phyloP scores from a whole-genome alignment of 169 alveolate species.

The Babesia gibsoni region DNA sequence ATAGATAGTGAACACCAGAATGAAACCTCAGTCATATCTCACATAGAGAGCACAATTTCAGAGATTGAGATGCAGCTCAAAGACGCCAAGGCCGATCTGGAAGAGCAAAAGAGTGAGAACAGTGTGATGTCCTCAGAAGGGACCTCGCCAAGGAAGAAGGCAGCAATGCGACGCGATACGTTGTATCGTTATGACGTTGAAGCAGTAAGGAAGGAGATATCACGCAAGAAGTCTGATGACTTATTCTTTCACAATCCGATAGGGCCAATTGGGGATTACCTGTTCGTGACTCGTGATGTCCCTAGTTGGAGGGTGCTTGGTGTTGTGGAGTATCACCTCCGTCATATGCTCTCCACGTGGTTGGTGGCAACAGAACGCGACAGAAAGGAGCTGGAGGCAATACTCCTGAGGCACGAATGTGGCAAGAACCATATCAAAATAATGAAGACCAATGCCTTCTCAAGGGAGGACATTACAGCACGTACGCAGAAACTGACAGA shows the following conservation, averaged over 20 bases:
- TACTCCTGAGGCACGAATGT: conserved; percentile 48
- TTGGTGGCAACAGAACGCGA: conserved; percentile 60
- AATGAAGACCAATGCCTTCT: conserved; percentile 49
- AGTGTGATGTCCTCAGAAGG: background rate
- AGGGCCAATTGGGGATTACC: conserved; percentile 67
- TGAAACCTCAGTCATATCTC: background rate
- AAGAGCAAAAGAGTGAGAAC: conserved; percentile 52
- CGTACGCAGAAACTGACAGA: background rate
- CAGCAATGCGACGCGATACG: background rate
- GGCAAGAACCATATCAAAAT: conserved; percentile 21
- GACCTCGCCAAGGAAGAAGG: background rate
- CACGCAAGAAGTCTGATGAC: conserved; percentile 1
- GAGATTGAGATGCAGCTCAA: conserved; percentile 43
- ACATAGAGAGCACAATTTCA: conserved; percentile 5
- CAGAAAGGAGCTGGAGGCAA: conserved; percentile 30
- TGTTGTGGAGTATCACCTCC: conserved; percentile 56
- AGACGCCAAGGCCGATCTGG: conserved; percentile 25
- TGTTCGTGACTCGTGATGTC: conserved; percentile 33
- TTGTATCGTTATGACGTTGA: conserved; percentile 45
- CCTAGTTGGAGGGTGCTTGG: conserved; percentile 54
- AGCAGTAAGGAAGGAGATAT: conserved; percentile 31
- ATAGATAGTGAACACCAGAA: conserved; percentile 13
- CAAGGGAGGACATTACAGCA: conserved; percentile 8
- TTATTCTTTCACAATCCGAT: conserved; percentile 43
- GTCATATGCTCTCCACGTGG: conserved; percentile 33